These are phyloP conservation scores for Parathielavia hyrcaniae DNA, from an alignment of 495 filamentous ascomycete species.

Conservation along the genomic window DNA sequence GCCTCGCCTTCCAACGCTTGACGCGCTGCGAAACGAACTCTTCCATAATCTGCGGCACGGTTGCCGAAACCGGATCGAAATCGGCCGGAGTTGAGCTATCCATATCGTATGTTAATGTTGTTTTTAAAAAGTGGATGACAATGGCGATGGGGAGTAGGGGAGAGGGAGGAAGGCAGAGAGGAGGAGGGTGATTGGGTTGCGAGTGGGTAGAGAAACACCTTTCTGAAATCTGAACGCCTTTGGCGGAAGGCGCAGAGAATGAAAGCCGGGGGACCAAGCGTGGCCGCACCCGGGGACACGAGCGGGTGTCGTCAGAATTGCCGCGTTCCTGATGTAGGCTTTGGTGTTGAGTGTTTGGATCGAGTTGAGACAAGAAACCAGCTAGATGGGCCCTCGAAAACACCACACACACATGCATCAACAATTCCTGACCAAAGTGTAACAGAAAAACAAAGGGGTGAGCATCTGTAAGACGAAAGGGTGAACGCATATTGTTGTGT, in stretches of 20 bases:
- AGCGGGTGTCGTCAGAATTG: background rate
- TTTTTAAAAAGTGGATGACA: background rate
- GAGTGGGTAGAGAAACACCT: background rate
- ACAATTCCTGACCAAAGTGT: no score
- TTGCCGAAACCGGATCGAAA: background rate
- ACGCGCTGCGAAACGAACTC: slow-evolving; percentile 18
- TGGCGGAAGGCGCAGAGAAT: slow-evolving; percentile 6
- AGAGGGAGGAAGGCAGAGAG: background rate
- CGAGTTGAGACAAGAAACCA: no score
- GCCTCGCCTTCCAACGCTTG: slow-evolving; percentile 14
- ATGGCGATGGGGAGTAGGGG: background rate
- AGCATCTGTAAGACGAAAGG: no score
- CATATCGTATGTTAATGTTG: background rate
- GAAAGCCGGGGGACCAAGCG: slow-evolving; percentile 1
- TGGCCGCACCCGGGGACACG: background rate
- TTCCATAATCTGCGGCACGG: slow-evolving; percentile 13
- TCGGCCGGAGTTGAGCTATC: background rate
- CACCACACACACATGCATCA: no score
- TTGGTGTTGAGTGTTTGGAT: background rate
- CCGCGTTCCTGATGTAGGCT: background rate
- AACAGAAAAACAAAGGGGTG: no score
- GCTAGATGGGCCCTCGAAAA: no score
- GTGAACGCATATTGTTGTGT: no score
- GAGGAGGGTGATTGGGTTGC: background rate
- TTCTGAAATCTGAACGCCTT: background rate